A percentile compares a stretch with the other conserved stretches of the same genome.
phyloP scores from a whole-genome alignment of 2,329 filamentous ascomycete genomes.

The Stagonosporopsis cucurbitacearum region DNA sequence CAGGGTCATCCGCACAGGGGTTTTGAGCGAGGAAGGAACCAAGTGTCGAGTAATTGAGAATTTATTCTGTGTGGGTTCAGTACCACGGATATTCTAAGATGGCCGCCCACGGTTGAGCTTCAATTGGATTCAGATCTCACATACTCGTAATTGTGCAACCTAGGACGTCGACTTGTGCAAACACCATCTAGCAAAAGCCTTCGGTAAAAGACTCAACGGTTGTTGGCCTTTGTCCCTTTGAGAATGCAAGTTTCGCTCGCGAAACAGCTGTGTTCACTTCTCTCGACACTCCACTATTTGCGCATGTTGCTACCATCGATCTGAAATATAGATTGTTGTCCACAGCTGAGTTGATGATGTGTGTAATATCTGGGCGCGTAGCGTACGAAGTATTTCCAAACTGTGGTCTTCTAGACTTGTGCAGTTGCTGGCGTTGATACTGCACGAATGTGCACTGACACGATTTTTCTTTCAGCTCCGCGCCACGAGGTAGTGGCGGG shows the following conservation, averaged over 20 bases:
- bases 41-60: no score
- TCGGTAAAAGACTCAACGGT: slow-evolving; percentile 30
- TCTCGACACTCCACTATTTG: slow-evolving; percentile 20
- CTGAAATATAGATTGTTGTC: slow-evolving; percentile 3
- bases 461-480: not conserved
- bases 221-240: slow-evolving; percentile 20
- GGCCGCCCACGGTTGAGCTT: not conserved
- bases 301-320: slow-evolving; percentile 35
- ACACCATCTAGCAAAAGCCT: slow-evolving; percentile 11
- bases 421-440: slow-evolving; percentile 20
- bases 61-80: not conserved
- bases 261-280: slow-evolving; percentile 23
- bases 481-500: not conserved
- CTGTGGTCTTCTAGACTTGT: slow-evolving; percentile 4
- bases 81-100: not conserved
- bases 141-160: not conserved
- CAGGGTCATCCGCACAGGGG: no score
- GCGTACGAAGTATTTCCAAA: slow-evolving; percentile 19
- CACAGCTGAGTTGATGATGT: slow-evolving; percentile 9
- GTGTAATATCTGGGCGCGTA: slow-evolving; percentile 22
- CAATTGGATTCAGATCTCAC: not conserved
- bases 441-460: slow-evolving; percentile 30
- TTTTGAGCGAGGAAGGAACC: no score
- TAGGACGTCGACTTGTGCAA: not conserved
- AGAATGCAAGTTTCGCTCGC: slow-evolving; percentile 30